Conservation (phyloP, 768 basidiomycete genomes). For the Suillus weaverae region DNA sequence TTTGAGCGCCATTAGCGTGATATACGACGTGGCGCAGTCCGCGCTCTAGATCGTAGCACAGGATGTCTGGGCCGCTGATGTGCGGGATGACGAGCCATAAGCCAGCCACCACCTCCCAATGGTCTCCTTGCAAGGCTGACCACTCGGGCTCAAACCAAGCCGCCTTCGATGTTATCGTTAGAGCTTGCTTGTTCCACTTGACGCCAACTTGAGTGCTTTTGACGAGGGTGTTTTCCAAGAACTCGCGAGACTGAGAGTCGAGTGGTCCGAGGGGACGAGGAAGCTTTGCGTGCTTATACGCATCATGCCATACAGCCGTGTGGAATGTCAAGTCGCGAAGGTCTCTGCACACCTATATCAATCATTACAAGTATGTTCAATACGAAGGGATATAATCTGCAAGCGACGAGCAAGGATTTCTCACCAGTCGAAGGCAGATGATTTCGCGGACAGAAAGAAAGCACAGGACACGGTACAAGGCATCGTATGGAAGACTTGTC, state of each 20-base stretch:
- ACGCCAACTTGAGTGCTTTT: slow-evolving; percentile 1
- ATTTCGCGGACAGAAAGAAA: slow-evolving; percentile 5
- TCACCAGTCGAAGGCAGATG: slow-evolving; percentile 5
- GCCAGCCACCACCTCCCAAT: slow-evolving; percentile 4
- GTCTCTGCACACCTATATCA: neutral
- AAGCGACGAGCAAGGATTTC: neutral
- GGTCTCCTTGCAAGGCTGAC: slow-evolving; percentile 2
- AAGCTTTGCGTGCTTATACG: neutral
- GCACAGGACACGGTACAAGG: neutral
- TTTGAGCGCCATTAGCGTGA: neutral
- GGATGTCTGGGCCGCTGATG: neutral
- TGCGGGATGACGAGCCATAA: neutral
- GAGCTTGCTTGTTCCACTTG: slow-evolving; percentile 3
- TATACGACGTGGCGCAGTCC: slow-evolving; percentile 1
- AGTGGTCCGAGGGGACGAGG: slow-evolving; percentile 3
- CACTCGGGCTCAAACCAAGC: slow-evolving; percentile 4
- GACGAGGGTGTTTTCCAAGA: neutral
- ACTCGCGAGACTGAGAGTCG: slow-evolving; percentile 4
- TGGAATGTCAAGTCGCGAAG: slow-evolving; percentile 3
- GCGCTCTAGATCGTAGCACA: slow-evolving; percentile 1
- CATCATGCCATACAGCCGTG: neutral
- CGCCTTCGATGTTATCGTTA: neutral
- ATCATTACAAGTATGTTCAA: neutral
- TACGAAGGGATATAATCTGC: neutral
- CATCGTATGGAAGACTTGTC: slow-evolving; percentile 2